Percentiles rank a stretch among this genome's conserved stretches.
phyloP scores from a whole-genome alignment of 2,329 filamentous ascomycete genomes.

The Trichoderma sp. region DNA sequence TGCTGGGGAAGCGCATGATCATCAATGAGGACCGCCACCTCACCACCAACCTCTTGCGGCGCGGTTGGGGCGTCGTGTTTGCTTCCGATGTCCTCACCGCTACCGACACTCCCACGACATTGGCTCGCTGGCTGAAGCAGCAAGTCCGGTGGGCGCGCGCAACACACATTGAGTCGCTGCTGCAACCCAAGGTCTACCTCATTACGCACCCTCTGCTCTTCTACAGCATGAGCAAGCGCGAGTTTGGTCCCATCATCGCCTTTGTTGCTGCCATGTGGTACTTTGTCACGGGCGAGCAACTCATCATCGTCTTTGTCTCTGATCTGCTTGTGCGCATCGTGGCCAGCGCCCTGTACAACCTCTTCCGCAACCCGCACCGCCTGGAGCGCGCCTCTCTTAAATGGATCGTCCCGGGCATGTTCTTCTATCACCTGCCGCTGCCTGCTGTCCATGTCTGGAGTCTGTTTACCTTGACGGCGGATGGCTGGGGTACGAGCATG shows the following conservation, averaged over 20 bases:
- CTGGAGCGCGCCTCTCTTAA: constrained; percentile 19
- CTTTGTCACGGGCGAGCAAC: constrained; percentile 23
- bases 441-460: constrained; percentile 28
- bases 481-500: constrained; percentile 29
- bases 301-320: constrained; percentile 21
- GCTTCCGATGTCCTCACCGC: constrained; percentile 27
- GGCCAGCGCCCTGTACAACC: constrained; percentile 23
- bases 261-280: constrained; percentile 25
- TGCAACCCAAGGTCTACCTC: constrained; percentile 26
- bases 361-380: constrained; percentile 27
- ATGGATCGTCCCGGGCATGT: constrained; percentile 26
- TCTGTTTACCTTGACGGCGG: constrained; percentile 26
- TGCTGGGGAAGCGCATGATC: constrained; percentile 28
- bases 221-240: constrained; percentile 26
- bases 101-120: constrained; percentile 27
- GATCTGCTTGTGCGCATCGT: constrained; percentile 22
- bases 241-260: constrained; percentile 25
- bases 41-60: constrained; percentile 27
- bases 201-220: constrained; percentile 28
- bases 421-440: constrained; percentile 27
- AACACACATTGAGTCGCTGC: constrained; percentile 27
- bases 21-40: constrained; percentile 29
- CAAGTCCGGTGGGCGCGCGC: constrained; percentile 28
- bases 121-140: constrained; percentile 27
- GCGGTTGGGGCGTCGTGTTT: constrained; percentile 30